Conservation (phyloP, 2,329 filamentous ascomycete species). For the Fonsecaea multimorphosa region DNA sequence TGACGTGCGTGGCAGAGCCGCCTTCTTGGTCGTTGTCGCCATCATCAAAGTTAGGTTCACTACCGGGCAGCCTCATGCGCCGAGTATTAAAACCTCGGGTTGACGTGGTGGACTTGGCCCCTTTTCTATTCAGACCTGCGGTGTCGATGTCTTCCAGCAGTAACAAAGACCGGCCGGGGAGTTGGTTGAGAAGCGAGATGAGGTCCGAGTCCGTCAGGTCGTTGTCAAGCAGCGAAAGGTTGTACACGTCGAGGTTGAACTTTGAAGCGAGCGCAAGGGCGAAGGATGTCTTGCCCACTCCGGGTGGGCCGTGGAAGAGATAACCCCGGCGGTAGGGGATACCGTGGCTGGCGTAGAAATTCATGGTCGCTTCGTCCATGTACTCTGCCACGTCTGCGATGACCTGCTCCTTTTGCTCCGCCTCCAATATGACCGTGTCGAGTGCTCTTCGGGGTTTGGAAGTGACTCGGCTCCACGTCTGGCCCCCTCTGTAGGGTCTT, state of each 20-base stretch:
- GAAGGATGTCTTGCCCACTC: conserved; percentile 75
- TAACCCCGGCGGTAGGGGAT: conserved; percentile 80
- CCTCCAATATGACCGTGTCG: conserved; percentile 38
- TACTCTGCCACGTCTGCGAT: conserved; percentile 38
- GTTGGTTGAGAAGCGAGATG: conserved; percentile 63
- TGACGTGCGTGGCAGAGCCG: conserved; percentile 55
- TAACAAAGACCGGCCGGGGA: conserved; percentile 70
- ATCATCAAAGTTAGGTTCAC: conserved; percentile 19
- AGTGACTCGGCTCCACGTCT: conserved; percentile 39
- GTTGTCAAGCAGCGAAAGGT: conserved; percentile 66
- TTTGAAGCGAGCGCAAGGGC: conserved; percentile 70
- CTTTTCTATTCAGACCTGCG: conserved; percentile 57
- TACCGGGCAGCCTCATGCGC: background rate
- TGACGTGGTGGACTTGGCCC: conserved; percentile 23
- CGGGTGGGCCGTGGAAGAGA: conserved; percentile 76
- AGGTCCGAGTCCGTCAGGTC: conserved; percentile 69
- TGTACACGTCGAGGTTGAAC: conserved; percentile 71
- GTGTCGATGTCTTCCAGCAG: conserved; percentile 74
- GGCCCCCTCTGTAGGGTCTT: conserved; percentile 34
- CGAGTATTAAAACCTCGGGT: background rate
- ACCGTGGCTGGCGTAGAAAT: conserved; percentile 48
- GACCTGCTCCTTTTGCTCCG: conserved; percentile 34
- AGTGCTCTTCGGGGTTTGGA: conserved; percentile 36
- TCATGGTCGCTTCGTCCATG: conserved; percentile 38
- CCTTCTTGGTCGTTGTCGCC: conserved; percentile 36